phyloP scores from a whole-genome alignment of 495 filamentous ascomycete genomes.

The Emericellopsis terricola region DNA sequence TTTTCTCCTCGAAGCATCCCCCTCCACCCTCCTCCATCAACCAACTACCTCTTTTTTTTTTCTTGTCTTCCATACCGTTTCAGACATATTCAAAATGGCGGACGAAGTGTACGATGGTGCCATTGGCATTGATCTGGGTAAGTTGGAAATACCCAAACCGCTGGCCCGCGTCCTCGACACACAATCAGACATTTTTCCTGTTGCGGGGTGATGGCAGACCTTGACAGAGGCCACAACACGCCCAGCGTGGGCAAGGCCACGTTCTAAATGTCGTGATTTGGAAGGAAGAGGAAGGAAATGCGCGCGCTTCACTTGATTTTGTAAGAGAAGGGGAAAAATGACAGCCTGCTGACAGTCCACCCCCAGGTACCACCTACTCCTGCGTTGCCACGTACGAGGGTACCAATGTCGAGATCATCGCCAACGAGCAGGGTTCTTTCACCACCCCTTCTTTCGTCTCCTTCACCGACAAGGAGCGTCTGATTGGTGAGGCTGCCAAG shows the following conservation, averaged over 20 bases:
- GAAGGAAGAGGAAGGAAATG: background rate
- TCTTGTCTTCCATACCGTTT: conserved; percentile 5
- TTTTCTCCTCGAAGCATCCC: conserved; percentile 4
- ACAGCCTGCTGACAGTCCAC: conserved; percentile 4
- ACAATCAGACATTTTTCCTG: background rate
- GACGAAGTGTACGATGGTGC: conserved; percentile 98
- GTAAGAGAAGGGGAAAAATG: too few species aligned
- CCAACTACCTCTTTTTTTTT: conserved; percentile 7
- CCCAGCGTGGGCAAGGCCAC: background rate
- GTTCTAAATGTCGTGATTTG: background rate
- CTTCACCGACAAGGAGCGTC: conserved; percentile 94
- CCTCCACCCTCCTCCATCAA: conserved; percentile 10
- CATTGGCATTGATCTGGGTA: conserved; percentile 99
- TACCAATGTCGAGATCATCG: conserved; percentile 98
- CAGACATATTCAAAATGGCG: conserved; percentile 42
- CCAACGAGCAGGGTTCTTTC: conserved; percentile 98
- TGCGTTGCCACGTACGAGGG: conserved; percentile 99
- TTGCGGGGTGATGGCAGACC: background rate
- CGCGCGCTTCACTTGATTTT: too few species aligned
- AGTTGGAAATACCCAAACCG: too few species aligned
- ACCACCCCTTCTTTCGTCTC: conserved; percentile 97
- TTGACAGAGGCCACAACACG: conserved; percentile 1
- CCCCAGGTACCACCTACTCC: conserved; percentile 89
- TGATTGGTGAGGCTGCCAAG: conserved; percentile 98
- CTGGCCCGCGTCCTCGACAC: too few species aligned